Evolutionary conservation across 2,329 filamentous ascomycete genomes (phyloP).

Genomic region (Endothia cerciana): DNA sequence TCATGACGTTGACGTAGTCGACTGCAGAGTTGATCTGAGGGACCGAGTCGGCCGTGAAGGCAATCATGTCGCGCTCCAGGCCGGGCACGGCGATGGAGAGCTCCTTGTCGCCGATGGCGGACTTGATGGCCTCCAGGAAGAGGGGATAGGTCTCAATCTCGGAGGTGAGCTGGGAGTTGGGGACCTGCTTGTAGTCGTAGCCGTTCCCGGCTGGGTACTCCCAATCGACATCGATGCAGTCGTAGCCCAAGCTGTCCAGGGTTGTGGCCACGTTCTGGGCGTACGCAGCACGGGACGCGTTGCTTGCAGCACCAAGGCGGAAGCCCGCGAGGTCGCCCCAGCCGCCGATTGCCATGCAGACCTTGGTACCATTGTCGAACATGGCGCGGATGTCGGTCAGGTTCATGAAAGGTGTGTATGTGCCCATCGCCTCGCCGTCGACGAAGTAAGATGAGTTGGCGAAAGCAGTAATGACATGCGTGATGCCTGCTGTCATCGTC

Average conservation of each 20-base stretch:
- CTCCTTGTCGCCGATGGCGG: constrained; percentile 61
- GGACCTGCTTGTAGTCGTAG: constrained; percentile 67
- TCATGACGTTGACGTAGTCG: constrained; percentile 72
- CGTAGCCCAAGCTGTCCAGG: constrained; percentile 58
- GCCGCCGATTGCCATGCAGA: constrained; percentile 68
- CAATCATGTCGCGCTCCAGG: constrained; percentile 67
- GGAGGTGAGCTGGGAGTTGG: constrained; percentile 62
- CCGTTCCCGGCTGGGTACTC: constrained; percentile 70
- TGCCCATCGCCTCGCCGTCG: constrained; percentile 41
- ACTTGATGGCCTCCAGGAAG: constrained; percentile 61
- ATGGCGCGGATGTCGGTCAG: constrained; percentile 54
- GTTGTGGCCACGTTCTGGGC: constrained; percentile 62
- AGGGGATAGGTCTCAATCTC: constrained; percentile 68
- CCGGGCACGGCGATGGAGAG: constrained; percentile 73
- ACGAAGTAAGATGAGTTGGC: constrained; percentile 56
- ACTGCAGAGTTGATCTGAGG: constrained; percentile 62
- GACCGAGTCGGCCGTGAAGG: constrained; percentile 61
- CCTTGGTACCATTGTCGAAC: constrained; percentile 57
- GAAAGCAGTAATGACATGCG: constrained; percentile 60
- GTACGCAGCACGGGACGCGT: constrained; percentile 52
- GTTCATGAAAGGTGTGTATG: constrained; percentile 58
- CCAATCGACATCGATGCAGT: constrained; percentile 70
- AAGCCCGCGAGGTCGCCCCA: constrained; percentile 67
- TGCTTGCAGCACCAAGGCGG: constrained; percentile 50
- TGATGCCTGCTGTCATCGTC: constrained; percentile 48